phyloP scores from a whole-genome alignment of 176 grass and related monocot genomes.

The Lolium perenne region DNA sequence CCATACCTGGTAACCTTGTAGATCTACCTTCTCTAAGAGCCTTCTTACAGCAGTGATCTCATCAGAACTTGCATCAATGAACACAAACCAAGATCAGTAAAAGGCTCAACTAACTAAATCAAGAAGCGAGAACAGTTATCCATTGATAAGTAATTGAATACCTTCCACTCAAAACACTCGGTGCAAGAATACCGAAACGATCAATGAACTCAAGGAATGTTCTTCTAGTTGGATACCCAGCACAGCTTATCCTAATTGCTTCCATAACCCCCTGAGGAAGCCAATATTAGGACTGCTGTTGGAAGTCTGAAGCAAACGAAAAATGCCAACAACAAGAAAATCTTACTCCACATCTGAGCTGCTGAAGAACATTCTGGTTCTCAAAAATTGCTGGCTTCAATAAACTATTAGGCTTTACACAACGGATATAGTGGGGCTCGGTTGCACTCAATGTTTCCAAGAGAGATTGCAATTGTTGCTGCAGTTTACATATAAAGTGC shows the following conservation, averaged over 20 bases:
- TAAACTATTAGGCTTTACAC: slow-evolving; percentile 97
- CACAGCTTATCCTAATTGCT: slow-evolving; percentile 97
- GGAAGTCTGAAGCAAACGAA: slow-evolving; percentile 20
- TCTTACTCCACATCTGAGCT: slow-evolving; percentile 98
- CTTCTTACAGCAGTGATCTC: slow-evolving; percentile 75
- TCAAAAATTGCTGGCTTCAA: slow-evolving; percentile 96
- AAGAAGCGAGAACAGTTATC: slow-evolving; percentile 36
- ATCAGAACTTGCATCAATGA: slow-evolving; percentile 70
- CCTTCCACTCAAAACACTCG: slow-evolving; percentile 89
- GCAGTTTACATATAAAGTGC: slow-evolving; percentile 41
- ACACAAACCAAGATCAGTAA: slow-evolving; percentile 37
- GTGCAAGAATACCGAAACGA: slow-evolving; percentile 93
- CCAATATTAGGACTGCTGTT: slow-evolving; percentile 44
- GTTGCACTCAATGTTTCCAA: slow-evolving; percentile 92
- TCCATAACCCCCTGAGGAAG: slow-evolving; percentile 92
- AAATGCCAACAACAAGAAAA: slow-evolving; percentile 36
- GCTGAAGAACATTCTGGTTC: slow-evolving; percentile 93
- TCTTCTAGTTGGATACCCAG: slow-evolving; percentile 97
- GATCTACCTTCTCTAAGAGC: slow-evolving; percentile 78
- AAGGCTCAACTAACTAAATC: slow-evolving; percentile 32
- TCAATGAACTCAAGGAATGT: slow-evolving; percentile 91
- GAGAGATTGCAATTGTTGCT: slow-evolving; percentile 98
- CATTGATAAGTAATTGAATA: slow-evolving; percentile 45
- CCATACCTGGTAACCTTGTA: slow-evolving; percentile 90
- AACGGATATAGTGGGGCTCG: slow-evolving; percentile 98